These are phyloP conservation scores for Entrophospora sp. DNA, from an alignment of 192 early-diverging fungal genomes.

Conservation along the genomic window DNA sequence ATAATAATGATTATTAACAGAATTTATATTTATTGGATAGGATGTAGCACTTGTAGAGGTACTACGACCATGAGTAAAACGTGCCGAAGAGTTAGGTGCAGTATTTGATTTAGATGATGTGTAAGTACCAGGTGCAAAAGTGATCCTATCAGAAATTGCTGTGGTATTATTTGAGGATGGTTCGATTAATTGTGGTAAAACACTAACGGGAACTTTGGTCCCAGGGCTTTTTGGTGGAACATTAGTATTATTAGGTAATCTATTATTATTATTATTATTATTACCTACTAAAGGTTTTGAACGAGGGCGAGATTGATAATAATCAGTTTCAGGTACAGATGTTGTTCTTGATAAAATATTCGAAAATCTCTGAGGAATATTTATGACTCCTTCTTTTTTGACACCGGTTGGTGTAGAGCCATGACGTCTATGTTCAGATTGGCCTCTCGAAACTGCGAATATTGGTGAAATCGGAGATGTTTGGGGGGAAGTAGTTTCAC, in stretches of 20 bases:
- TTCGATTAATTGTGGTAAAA: constrained; percentile 13
- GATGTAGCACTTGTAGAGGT: background rate
- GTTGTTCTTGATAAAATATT: constrained; percentile 15
- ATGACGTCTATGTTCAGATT: constrained; percentile 4
- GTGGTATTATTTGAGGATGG: background rate
- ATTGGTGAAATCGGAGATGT: background rate
- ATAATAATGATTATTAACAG: too few species aligned
- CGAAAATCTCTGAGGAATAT: constrained; percentile 5
- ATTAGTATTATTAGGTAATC: background rate
- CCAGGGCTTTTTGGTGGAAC: background rate
- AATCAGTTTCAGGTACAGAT: constrained; percentile 11
- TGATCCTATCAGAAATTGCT: background rate
- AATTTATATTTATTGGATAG: too few species aligned
- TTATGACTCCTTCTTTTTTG: background rate
- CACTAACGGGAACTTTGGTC: constrained; percentile 11
- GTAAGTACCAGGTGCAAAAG: background rate
- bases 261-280: background rate
- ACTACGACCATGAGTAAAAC: constrained; percentile 12
- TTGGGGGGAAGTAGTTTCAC: constrained; percentile 1
- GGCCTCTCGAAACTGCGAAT: background rate
- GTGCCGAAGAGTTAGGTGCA: too few species aligned
- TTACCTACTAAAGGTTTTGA: background rate
- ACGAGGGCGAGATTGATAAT: constrained; percentile 15
- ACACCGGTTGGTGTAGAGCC: constrained; percentile 15
- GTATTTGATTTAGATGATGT: background rate